Evolutionary conservation across 1,284 basidiomycete species (phyloP).

Genomic region (Trichosporon sp.): DNA sequence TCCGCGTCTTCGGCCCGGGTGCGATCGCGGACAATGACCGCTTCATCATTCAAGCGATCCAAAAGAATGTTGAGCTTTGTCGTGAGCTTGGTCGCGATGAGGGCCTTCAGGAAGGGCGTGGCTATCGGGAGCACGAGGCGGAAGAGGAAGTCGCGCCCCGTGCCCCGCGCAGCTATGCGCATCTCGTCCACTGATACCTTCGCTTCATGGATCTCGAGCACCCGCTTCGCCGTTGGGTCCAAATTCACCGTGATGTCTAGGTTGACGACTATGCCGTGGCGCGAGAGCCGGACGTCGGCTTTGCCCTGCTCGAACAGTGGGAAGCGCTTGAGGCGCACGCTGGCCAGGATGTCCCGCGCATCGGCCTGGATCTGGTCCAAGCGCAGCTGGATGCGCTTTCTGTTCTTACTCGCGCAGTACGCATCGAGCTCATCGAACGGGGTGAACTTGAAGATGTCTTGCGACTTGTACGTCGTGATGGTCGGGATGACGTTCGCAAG

Average conservation of each 20-base stretch:
- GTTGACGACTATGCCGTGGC: constrained; percentile 4
- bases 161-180: background rate
- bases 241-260: constrained; percentile 13
- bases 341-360: constrained; percentile 2
- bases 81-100: background rate
- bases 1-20: background rate
- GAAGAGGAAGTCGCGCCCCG: constrained; percentile 6
- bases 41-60: background rate
- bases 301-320: constrained; percentile 71
- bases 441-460: constrained; percentile 6
- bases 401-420: background rate
- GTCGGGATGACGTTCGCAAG: constrained; percentile 15
- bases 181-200: constrained; percentile 13
- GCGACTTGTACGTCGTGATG: constrained; percentile 1
- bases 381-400: background rate
- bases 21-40: constrained; percentile 2
- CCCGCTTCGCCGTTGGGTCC: background rate
- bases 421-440: constrained; percentile 5
- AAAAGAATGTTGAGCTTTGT: background rate
- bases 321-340: background rate
- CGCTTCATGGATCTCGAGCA: constrained; percentile 4
- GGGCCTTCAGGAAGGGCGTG: constrained; percentile 8
- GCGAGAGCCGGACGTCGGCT: constrained; percentile 11
- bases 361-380: constrained; percentile 14
- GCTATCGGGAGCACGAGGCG: background rate